Percentiles rank a stretch among this genome's conserved stretches.
These are phyloP conservation scores for Metarhizium rileyi DNA, from an alignment of 2,329 filamentous ascomycete genomes.

Conservation along the genomic window DNA sequence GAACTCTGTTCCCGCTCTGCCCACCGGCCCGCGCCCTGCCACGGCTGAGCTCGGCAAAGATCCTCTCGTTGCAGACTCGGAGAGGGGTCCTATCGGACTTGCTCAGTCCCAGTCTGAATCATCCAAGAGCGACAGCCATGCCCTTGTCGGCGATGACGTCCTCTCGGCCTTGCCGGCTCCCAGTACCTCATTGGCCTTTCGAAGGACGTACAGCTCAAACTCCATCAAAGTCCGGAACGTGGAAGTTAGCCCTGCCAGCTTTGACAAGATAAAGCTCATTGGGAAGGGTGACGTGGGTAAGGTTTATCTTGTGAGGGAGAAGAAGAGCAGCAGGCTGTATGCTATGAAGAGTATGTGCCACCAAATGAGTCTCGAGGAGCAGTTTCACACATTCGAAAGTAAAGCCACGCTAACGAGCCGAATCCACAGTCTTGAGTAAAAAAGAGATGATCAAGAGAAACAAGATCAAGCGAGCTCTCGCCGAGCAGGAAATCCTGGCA, in stretches of 20 bases:
- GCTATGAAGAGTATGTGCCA: constrained; percentile 82
- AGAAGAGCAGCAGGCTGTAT: constrained; percentile 91
- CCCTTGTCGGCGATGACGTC: constrained; percentile 36
- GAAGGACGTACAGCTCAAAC: constrained; percentile 96
- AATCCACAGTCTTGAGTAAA: constrained; percentile 75
- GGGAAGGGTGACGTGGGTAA: constrained; percentile 98
- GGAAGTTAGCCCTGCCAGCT: constrained; percentile 88
- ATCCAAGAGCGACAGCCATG: constrained; percentile 24
- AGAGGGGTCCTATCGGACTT: constrained; percentile 28
- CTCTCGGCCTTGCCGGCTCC: constrained; percentile 56
- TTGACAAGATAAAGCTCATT: constrained; percentile 99
- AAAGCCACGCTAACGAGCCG: neutral
- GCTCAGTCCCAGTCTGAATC: constrained; percentile 18
- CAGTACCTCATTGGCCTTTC: constrained; percentile 64
- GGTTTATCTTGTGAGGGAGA: constrained; percentile 93
- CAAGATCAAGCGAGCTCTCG: constrained; percentile 97
- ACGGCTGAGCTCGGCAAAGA: constrained; percentile 85
- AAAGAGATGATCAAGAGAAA: constrained; percentile 99
- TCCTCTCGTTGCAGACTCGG: constrained; percentile 47
- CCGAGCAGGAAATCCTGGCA: constrained; percentile 94
- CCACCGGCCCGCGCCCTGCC: constrained; percentile 58
- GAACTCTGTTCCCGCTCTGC: constrained; percentile 19
- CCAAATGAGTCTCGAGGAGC: neutral
- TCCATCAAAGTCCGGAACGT: constrained; percentile 98
- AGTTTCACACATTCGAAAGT: neutral